Conservation (phyloP, 345 rosid species). For the Arabidopsis arenosa region DNA sequence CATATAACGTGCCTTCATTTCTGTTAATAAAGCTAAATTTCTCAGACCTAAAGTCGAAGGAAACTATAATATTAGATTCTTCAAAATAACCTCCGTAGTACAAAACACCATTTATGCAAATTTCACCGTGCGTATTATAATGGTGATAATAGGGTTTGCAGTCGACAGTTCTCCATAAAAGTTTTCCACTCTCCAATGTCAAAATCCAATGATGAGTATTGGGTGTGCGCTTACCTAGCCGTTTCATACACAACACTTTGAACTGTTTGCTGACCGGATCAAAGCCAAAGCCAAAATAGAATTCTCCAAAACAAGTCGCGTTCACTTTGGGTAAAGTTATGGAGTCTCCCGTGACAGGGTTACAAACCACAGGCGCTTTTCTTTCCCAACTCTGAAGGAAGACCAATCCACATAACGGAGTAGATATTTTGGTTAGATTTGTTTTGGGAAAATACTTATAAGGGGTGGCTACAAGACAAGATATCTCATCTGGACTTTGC, state of each 20-base stretch:
- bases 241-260: background rate
- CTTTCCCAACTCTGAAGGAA: too few relatives aligned
- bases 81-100: background rate
- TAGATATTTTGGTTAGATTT: too few relatives aligned
- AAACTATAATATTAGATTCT: background rate
- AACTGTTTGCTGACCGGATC: background rate
- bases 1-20: background rate
- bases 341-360: background rate
- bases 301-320: too few relatives aligned
- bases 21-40: background rate
- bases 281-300: background rate
- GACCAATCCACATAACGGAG: too few relatives aligned
- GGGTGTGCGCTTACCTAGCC: too few relatives aligned
- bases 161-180: background rate
- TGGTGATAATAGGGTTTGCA: too few relatives aligned
- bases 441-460: background rate
- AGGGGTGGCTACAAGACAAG: constrained; percentile 9
- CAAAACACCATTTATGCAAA: constrained; percentile 20
- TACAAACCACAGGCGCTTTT: too few relatives aligned
- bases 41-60: constrained; percentile 5
- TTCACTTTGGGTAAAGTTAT: background rate
- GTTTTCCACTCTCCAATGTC: background rate
- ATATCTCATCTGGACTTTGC: too few relatives aligned
- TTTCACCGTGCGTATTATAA: background rate
- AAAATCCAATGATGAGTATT: background rate